These are phyloP conservation scores for Anthracocystis panici-leucophaei DNA, from an alignment of 1,284 basidiomycete genomes.

Conservation along the genomic window DNA sequence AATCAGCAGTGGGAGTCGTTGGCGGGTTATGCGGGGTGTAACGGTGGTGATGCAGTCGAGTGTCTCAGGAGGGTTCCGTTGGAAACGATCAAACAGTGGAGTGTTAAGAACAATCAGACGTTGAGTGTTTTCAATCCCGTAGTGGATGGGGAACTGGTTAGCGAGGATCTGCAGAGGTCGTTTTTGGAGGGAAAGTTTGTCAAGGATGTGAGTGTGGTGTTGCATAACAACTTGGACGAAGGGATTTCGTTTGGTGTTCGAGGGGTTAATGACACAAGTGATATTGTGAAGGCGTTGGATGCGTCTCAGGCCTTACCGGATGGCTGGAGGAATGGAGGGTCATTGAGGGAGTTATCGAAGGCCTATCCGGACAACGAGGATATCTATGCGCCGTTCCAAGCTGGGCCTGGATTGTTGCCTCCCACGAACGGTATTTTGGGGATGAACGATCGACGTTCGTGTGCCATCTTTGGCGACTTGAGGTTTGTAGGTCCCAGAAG, in stretches of 20 bases:
- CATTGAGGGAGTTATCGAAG: not conserved
- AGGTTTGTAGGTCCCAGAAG: constrained; percentile 25
- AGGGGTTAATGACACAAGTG: constrained; percentile 26
- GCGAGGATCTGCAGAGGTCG: constrained; percentile 29
- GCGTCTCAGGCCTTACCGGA: constrained; percentile 17
- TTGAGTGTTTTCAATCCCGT: constrained; percentile 13
- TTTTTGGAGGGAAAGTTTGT: constrained; percentile 30
- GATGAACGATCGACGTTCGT: constrained; percentile 31
- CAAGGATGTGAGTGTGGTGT: constrained; percentile 11
- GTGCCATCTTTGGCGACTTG: constrained; percentile 38
- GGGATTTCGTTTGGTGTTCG: constrained; percentile 39
- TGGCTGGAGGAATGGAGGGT: constrained; percentile 7
- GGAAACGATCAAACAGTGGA: constrained; percentile 37
- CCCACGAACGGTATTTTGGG: constrained; percentile 11
- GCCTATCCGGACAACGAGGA: constrained; percentile 47
- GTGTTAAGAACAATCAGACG: constrained; percentile 3
- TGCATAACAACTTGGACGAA: constrained; percentile 36
- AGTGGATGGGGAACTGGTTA: constrained; percentile 37
- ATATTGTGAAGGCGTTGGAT: constrained; percentile 23
- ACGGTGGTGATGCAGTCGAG: constrained; percentile 11
- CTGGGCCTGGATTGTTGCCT: constrained; percentile 29
- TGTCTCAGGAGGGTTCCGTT: constrained; percentile 30
- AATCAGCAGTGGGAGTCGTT: constrained; percentile 25
- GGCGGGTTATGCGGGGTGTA: constrained; percentile 13
- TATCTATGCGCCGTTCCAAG: constrained; percentile 33